Base-by-base conservation (phyloP, 371 early-diverging fungal species). In the Saksenaea oblongispora region DNA sequence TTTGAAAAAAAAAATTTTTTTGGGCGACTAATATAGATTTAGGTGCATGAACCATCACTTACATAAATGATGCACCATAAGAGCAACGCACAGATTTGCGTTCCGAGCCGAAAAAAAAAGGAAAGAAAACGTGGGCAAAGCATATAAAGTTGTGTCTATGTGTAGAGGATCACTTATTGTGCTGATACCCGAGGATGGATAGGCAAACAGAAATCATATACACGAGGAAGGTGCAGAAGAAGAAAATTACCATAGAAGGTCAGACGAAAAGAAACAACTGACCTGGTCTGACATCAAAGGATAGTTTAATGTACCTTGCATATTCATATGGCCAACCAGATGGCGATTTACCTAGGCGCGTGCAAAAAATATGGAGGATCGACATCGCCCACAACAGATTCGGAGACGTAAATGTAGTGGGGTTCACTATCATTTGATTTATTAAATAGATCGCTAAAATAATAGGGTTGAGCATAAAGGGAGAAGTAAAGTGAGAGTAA, bases 231-330 rank as follows among this genome's bases (percentile, higher is more conserved):
- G 27, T 42, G 34, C 36, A 35, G 36, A 31, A 42, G 54, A 59
- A 59, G 18, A 59, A 54, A n/a, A 59, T 42, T 24, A 59, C 47
- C 44, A 59, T 59, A 47, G 47, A n/a, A 59, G 31, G 41, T 26
- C 39, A 39, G 58, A 62, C 44, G 37, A 62, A 65, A 55, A 59
- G 26, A 53, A 39, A 47, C 51, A 47, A 22, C 22, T 18, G 22
- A 22, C 22, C 51, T 47, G n/a, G 24, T 47, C 51, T 47, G 51
- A 47, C 51, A 47, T 47, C 51, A 47, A 47, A 47, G 51, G 51
- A 47, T 47, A 47, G 17, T 10, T 22, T 47, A 47, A 47, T 47
- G 51, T 47, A 47, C 51, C 8, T 47, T 47, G 51, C 51, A 47
- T 47, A 47, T 47, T 22, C 51, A 22, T n/a, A 47, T 47, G 22